Evolutionary conservation across 352 stramenopile genomes (phyloP).

Genomic region (Phytopythium delawarense): DNA sequence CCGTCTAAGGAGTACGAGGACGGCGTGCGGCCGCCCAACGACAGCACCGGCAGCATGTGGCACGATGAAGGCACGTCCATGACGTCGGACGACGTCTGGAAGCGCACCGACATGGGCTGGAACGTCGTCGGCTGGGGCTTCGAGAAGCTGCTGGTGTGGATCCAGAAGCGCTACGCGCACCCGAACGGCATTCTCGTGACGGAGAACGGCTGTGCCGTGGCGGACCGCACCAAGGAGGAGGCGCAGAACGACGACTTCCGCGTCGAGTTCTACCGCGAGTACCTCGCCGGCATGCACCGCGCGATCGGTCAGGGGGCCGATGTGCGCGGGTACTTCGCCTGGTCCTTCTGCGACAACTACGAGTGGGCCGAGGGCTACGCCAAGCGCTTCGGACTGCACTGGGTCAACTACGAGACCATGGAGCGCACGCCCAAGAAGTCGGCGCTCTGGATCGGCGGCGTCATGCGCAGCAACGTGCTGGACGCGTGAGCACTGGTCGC

Average conservation of each 20-base stretch:
- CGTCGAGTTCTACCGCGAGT: slow-evolving; percentile 75
- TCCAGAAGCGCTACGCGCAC: slow-evolving; percentile 80
- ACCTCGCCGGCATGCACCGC: slow-evolving; percentile 69
- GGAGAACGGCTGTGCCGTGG: slow-evolving; percentile 88
- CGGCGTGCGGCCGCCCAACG: slow-evolving; percentile 25
- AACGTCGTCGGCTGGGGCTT: slow-evolving; percentile 76
- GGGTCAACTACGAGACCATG: slow-evolving; percentile 61
- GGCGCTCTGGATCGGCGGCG: slow-evolving; percentile 45
- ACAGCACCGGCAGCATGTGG: slow-evolving; percentile 25
- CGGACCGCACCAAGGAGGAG: slow-evolving; percentile 61
- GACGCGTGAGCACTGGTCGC: not conserved
- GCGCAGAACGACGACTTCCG: slow-evolving; percentile 80
- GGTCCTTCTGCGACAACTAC: slow-evolving; percentile 92
- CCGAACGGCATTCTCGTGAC: slow-evolving; percentile 84
- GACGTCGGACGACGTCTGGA: slow-evolving; percentile 47
- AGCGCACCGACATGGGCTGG: slow-evolving; percentile 82
- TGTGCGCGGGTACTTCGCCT: slow-evolving; percentile 88
- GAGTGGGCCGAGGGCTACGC: slow-evolving; percentile 84
- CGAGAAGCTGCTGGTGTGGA: slow-evolving; percentile 87
- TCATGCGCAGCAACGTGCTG: slow-evolving; percentile 41
- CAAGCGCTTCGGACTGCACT: slow-evolving; percentile 60
- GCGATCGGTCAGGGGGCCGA: slow-evolving; percentile 42
- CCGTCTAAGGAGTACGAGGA: slow-evolving; percentile 39
- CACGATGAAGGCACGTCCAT: slow-evolving; percentile 41
- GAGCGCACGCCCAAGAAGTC: slow-evolving; percentile 70